Evolutionary conservation across 2,329 filamentous ascomycete genomes (phyloP).

Genomic region (Cordyceps militaris): DNA sequence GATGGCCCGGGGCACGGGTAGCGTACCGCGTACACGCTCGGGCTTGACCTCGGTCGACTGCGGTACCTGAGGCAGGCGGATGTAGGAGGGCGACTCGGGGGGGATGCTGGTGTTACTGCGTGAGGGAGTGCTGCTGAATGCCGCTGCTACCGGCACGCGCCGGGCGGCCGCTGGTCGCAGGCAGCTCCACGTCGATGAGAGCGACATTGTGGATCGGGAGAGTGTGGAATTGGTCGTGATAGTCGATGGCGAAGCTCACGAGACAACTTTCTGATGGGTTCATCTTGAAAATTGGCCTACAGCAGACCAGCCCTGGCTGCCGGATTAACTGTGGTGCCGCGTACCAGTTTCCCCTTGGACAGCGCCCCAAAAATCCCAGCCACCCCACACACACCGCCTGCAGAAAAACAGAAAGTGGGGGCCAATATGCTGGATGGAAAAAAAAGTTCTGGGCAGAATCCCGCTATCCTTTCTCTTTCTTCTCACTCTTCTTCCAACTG

Average conservation of each 20-base stretch:
- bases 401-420: constrained; percentile 11
- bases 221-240: not conserved
- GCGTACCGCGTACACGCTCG: constrained; percentile 60
- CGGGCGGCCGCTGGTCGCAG: constrained; percentile 21
- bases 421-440: not conserved
- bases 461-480: not conserved
- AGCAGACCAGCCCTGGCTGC: not conserved
- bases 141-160: constrained; percentile 20
- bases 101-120: constrained; percentile 59
- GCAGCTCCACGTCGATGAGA: constrained; percentile 20
- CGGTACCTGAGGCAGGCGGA: constrained; percentile 70
- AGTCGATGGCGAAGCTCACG: not conserved
- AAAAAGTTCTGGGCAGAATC: constrained; percentile 9
- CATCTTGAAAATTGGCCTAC: not conserved
- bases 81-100: constrained; percentile 82
- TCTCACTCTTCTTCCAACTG: constrained; percentile 3
- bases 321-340: constrained; percentile 10
- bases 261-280: not conserved
- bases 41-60: constrained; percentile 54
- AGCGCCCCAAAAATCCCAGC: not conserved
- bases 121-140: constrained; percentile 30
- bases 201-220: constrained; percentile 22
- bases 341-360: not conserved
- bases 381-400: constrained; percentile 12
- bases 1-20: constrained; percentile 76